Conservation (phyloP, 352 stramenopile species). For the Globisporangium recalcitrans region DNA sequence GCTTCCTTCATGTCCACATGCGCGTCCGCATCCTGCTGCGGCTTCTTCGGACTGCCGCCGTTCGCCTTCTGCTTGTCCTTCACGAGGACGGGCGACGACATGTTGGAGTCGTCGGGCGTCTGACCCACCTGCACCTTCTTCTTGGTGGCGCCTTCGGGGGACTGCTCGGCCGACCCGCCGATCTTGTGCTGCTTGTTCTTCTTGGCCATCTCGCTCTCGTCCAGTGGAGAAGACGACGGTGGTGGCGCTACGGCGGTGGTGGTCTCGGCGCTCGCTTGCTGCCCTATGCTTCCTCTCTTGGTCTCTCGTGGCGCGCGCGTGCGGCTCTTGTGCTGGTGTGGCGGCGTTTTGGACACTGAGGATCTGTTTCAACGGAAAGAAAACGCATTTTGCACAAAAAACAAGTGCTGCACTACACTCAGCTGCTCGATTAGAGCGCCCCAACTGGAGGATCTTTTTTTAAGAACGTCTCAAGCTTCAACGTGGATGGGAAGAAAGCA, state of each 20-base stretch:
- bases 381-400: not conserved
- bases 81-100: slow-evolving; percentile 14
- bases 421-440: not conserved
- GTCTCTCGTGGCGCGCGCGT: slow-evolving; percentile 1
- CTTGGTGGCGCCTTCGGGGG: slow-evolving; percentile 11
- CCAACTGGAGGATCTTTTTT: not conserved
- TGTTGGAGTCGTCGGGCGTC: slow-evolving; percentile 18
- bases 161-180: slow-evolving; percentile 14
- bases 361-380: not conserved
- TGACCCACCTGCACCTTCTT: slow-evolving; percentile 6
- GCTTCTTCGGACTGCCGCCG: slow-evolving; percentile 27
- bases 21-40: slow-evolving; percentile 14
- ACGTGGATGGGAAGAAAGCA: not conserved
- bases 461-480: not conserved
- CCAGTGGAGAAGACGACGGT: not conserved
- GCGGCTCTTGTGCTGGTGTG: not conserved
- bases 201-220: slow-evolving; percentile 44
- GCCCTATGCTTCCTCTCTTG: slow-evolving; percentile 24
- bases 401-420: not conserved
- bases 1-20: slow-evolving; percentile 33
- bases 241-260: not conserved
- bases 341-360: not conserved
- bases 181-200: slow-evolving; percentile 42
- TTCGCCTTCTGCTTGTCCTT: slow-evolving; percentile 18
- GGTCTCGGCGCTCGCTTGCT: slow-evolving; percentile 24